Conservation (phyloP, 2,329 filamentous ascomycete genomes). For the Cladorrhinum sp. region DNA sequence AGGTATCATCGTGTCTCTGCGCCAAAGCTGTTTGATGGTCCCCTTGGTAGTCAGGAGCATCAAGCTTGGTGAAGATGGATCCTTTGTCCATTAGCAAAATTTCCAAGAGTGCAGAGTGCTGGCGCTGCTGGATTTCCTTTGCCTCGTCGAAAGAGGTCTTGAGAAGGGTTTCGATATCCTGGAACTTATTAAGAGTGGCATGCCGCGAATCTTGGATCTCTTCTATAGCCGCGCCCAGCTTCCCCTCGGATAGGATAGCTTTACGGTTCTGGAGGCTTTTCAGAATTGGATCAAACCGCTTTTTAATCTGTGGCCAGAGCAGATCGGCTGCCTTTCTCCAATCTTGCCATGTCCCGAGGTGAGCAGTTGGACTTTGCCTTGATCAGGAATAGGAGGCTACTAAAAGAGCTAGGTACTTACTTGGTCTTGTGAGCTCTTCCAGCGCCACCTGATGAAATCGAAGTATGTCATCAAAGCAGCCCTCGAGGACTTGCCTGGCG, state of each 20-base stretch:
- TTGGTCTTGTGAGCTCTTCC: neutral
- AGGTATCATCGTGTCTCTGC: neutral
- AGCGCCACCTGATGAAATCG: neutral
- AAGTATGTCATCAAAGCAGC: neutral
- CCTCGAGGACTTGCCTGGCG: neutral
- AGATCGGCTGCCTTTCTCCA: neutral
- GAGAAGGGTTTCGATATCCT: neutral
- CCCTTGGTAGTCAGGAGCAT: neutral
- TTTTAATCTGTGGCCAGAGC: neutral
- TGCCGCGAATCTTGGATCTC: neutral
- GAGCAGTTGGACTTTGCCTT: neutral
- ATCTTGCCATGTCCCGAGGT: neutral
- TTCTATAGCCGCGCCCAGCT: neutral
- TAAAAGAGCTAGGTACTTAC: too few relatives aligned
- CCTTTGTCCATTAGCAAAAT: neutral
- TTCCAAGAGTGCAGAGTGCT: neutral
- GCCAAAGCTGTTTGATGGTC: neutral
- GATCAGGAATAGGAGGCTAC: too few relatives aligned
- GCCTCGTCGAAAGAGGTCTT: neutral
- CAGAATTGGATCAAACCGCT: neutral
- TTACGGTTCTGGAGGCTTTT: neutral
- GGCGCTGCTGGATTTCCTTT: neutral
- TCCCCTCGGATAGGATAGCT: neutral
- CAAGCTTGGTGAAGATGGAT: neutral
- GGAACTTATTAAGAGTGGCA: neutral